Percentiles rank a stretch among this genome's conserved stretches.
Conservation (phyloP, 2,329 filamentous ascomycete species). For the Pestalotiopsis sp. region DNA sequence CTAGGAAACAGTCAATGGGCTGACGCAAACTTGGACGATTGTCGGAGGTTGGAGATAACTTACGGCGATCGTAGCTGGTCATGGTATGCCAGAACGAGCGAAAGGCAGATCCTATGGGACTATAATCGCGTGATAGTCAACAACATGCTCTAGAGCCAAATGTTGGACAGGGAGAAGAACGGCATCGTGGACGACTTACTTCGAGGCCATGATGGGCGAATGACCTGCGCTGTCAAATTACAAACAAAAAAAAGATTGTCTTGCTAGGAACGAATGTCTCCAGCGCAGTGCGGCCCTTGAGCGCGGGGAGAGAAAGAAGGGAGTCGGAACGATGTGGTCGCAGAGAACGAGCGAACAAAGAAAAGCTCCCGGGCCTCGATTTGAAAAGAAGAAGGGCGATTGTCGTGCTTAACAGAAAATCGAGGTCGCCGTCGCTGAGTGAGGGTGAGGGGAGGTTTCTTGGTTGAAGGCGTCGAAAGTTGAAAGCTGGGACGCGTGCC, state of each 20-base stretch:
- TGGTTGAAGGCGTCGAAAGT: not conserved
- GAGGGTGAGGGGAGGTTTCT: not conserved
- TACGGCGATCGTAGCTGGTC: conserved; percentile 70
- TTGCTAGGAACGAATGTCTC: not conserved
- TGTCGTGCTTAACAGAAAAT: not conserved
- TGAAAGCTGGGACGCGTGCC: not conserved
- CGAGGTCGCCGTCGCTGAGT: not conserved
- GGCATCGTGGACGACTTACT: conserved; percentile 16
- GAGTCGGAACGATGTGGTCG: not conserved
- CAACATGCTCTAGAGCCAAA: not conserved
- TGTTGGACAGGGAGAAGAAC: not conserved
- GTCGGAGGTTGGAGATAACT: conserved; percentile 30
- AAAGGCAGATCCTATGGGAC: conserved; percentile 67
- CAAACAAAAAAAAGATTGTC: not conserved
- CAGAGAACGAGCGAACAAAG: conserved; percentile 5
- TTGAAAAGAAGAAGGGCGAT: not conserved
- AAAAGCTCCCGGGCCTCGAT: not conserved
- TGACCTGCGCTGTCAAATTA: conserved; percentile 1
- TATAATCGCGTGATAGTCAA: conserved; percentile 27
- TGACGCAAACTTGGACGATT: conserved; percentile 21
- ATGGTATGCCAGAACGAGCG: conserved; percentile 95
- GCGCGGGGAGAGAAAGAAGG: not conserved
- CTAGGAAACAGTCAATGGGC: conserved; percentile 51
- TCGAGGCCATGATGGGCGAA: conserved; percentile 18
- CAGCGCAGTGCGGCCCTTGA: conserved; percentile 5